phyloP scores from a whole-genome alignment of 352 stramenopile species.

The Globisporangium nunn region DNA sequence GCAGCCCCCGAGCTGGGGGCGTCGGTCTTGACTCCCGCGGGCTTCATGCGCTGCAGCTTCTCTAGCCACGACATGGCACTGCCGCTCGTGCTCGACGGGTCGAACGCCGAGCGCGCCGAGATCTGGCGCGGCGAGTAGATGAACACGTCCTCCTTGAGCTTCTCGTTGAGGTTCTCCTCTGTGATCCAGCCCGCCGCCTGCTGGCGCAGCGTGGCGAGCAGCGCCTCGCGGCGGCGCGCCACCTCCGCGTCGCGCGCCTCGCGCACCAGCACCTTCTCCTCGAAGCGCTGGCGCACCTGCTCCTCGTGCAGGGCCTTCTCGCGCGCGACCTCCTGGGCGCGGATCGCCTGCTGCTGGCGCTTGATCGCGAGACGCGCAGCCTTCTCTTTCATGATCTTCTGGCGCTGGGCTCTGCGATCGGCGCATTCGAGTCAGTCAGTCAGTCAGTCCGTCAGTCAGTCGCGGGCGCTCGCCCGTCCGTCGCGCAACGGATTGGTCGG shows the following conservation, averaged over 20 bases:
- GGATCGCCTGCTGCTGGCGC: constrained; percentile 79
- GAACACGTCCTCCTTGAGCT: constrained; percentile 83
- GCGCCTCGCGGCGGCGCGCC: constrained; percentile 55
- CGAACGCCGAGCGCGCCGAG: constrained; percentile 55
- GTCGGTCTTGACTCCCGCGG: constrained; percentile 38
- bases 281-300: constrained; percentile 69
- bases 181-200: constrained; percentile 72
- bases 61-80: constrained; percentile 82
- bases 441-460: too few relatives aligned
- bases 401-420: constrained; percentile 44
- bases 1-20: constrained; percentile 8
- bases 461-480: too few relatives aligned
- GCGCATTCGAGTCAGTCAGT: background rate
- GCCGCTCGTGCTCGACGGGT: constrained; percentile 53
- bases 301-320: constrained; percentile 79
- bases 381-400: constrained; percentile 86
- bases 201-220: constrained; percentile 52
- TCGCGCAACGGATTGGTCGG: background rate
- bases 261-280: constrained; percentile 75
- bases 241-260: constrained; percentile 50
- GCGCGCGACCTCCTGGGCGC: constrained; percentile 68
- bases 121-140: constrained; percentile 77
- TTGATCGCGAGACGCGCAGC: constrained; percentile 82
- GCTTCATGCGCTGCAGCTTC: constrained; percentile 85
- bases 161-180: constrained; percentile 59